Evolutionary conservation across 2,329 filamentous ascomycete species (phyloP).

Genomic region (Penicillium sp.): DNA sequence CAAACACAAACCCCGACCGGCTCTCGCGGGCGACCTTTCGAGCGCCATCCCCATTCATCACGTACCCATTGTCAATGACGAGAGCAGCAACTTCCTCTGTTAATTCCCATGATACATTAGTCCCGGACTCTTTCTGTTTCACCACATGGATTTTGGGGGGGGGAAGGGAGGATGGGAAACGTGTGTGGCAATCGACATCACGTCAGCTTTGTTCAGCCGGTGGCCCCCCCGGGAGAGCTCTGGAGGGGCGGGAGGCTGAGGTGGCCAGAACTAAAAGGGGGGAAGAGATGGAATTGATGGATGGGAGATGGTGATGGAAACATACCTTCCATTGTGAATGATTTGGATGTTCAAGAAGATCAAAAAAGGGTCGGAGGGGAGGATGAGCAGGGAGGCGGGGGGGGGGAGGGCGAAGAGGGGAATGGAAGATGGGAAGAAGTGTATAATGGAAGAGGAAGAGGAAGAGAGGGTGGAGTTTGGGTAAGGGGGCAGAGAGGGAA

Average conservation of each 20-base stretch:
- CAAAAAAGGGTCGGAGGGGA: slow-evolving; percentile 26
- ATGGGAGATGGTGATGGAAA: slow-evolving; percentile 23
- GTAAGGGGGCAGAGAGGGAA: slow-evolving; percentile 28
- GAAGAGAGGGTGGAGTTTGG: slow-evolving; percentile 32
- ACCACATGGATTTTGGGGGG: no score
- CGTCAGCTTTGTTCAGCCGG: slow-evolving; percentile 7
- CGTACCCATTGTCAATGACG: slow-evolving; percentile 99
- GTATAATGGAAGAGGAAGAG: slow-evolving; percentile 1
- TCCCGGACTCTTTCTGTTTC: slow-evolving; percentile 14
- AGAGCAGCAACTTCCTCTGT: slow-evolving; percentile 99
- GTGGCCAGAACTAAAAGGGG: slow-evolving; percentile 19
- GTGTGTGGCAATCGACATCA: slow-evolving; percentile 3
- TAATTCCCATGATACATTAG: slow-evolving; percentile 39
- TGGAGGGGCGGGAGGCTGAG: slow-evolving; percentile 19
- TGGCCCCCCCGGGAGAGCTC: slow-evolving; percentile 6
- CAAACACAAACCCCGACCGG: slow-evolving; percentile 24
- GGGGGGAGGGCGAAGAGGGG: slow-evolving; percentile 16
- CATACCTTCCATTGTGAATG: slow-evolving; percentile 61
- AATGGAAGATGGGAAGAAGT: slow-evolving; percentile 12
- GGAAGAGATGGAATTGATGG: background rate
- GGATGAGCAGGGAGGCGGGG: slow-evolving; percentile 16
- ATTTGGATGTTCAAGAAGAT: slow-evolving; percentile 37
- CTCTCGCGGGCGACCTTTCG: background rate
- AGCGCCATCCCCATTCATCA: slow-evolving; percentile 33
- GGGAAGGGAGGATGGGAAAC: slow-evolving; percentile 1